phyloP scores from a whole-genome alignment of 805 yeast genomes.

The Metschnikowia anglica region DNA sequence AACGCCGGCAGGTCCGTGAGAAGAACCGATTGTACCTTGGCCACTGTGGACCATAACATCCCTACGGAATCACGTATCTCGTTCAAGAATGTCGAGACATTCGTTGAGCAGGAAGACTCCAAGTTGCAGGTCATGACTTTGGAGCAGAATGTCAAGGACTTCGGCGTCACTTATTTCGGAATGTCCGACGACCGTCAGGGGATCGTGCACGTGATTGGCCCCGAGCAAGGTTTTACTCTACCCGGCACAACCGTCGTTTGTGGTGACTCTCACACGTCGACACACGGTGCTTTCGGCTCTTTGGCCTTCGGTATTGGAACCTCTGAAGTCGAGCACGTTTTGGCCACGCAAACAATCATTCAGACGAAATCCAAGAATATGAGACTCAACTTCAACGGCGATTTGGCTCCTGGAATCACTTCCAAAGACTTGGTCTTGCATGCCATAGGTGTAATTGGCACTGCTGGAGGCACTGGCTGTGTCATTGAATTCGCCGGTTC shows the following conservation, averaged over 20 bases:
- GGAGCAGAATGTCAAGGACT: conserved; percentile 88
- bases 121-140: conserved; percentile 88
- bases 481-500: conserved; percentile 97
- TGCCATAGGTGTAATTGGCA: conserved; percentile 94
- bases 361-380: conserved; percentile 95
- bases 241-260: conserved; percentile 99
- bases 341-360: conserved; percentile 94
- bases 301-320: conserved; percentile 99
- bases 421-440: conserved; percentile 94
- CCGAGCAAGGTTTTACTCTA: conserved; percentile 97
- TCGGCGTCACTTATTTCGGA: conserved; percentile 89
- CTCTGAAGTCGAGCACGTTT: conserved; percentile 97
- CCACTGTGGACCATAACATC: conserved; percentile 95
- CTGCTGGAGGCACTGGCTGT: conserved; percentile 98
- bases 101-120: conserved; percentile 88
- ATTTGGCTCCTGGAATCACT: conserved; percentile 83
- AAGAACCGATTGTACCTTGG: conserved; percentile 88
- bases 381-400: conserved; percentile 85
- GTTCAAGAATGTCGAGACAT: conserved; percentile 70
- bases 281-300: conserved; percentile 98
- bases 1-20: conserved; percentile 88
- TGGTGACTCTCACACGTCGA: conserved; percentile 98
- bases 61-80: conserved; percentile 87
- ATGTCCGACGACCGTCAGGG: conserved; percentile 96
- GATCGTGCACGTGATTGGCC: conserved; percentile 97